These are phyloP conservation scores for Claviceps sp. DNA, from an alignment of 2,329 filamentous ascomycete species.

Conservation along the genomic window DNA sequence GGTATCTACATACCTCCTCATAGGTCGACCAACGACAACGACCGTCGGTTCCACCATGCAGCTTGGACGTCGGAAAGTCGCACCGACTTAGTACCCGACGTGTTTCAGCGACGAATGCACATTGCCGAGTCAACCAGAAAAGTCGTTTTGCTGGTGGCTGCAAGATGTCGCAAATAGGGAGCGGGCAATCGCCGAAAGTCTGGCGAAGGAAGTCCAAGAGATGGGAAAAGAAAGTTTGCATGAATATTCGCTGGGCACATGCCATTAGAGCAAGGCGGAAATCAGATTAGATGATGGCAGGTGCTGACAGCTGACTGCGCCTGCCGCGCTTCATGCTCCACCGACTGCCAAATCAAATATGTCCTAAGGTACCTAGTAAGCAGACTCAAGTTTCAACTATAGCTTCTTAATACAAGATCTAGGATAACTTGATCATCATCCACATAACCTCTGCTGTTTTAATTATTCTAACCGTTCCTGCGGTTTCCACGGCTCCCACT, in stretches of 20 bases:
- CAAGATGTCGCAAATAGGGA: background rate
- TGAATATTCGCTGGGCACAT: background rate
- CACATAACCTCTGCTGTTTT: too few relatives aligned
- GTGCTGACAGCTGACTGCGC: background rate
- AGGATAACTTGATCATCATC: too few relatives aligned
- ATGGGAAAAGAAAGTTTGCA: background rate
- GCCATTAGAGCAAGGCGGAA: background rate
- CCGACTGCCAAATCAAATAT: too few relatives aligned
- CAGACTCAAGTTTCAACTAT: too few relatives aligned
- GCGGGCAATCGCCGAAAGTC: background rate
- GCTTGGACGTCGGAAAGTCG: background rate
- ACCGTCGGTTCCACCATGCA: background rate
- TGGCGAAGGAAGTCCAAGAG: background rate
- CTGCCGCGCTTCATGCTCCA: too few relatives aligned
- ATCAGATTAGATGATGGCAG: background rate
- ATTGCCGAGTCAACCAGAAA: constrained; percentile 13
- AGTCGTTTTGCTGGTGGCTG: background rate
- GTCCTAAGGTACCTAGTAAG: too few relatives aligned
- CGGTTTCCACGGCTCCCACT: too few relatives aligned
- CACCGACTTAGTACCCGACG: constrained; percentile 3
- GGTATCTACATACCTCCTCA: too few relatives aligned
- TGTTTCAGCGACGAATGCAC: constrained; percentile 13
- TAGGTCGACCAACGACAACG: too few relatives aligned
- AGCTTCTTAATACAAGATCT: too few relatives aligned
- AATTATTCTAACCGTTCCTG: too few relatives aligned